A percentile compares a stretch with the other conserved stretches of the same genome.
Conservation (phyloP, 2,329 filamentous ascomycete genomes). For the Onygena corvina region DNA sequence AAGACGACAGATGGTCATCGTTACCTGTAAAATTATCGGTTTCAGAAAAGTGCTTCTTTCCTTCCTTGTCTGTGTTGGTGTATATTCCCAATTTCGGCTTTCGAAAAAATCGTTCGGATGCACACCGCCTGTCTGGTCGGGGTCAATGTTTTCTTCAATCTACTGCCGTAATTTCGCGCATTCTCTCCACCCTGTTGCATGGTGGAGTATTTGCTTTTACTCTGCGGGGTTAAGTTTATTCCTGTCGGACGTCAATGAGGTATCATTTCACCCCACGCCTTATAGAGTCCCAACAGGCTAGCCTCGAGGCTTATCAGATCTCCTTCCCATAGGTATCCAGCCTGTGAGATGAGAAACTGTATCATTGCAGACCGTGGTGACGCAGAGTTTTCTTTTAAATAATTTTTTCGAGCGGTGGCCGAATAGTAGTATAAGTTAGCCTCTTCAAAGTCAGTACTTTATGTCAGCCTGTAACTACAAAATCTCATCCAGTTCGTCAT, state of each 20-base stretch:
- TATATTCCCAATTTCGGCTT: background rate
- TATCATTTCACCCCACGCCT: constrained; percentile 9
- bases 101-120: constrained; percentile 10
- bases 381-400: constrained; percentile 7
- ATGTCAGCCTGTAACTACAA: constrained; percentile 7
- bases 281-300: constrained; percentile 8
- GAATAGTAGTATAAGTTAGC: constrained; percentile 13
- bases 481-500: background rate
- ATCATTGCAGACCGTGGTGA: constrained; percentile 6
- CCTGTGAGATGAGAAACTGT: constrained; percentile 12
- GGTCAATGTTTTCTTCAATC: constrained; percentile 6
- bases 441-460: constrained; percentile 9
- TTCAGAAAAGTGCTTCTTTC: constrained; percentile 8
- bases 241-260: constrained; percentile 10
- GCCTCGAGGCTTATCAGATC: constrained; percentile 12
- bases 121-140: constrained; percentile 13
- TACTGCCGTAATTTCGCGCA: constrained; percentile 8
- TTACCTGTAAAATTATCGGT: constrained; percentile 13
- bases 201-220: constrained; percentile 4
- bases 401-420: constrained; percentile 9
- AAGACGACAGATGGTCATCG: constrained; percentile 3
- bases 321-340: constrained; percentile 14
- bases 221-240: constrained; percentile 10
- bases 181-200: constrained; percentile 14
- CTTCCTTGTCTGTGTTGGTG: constrained; percentile 1